These are phyloP conservation scores for Lentinula aciculospora DNA, from an alignment of 768 basidiomycete genomes.

Conservation along the genomic window DNA sequence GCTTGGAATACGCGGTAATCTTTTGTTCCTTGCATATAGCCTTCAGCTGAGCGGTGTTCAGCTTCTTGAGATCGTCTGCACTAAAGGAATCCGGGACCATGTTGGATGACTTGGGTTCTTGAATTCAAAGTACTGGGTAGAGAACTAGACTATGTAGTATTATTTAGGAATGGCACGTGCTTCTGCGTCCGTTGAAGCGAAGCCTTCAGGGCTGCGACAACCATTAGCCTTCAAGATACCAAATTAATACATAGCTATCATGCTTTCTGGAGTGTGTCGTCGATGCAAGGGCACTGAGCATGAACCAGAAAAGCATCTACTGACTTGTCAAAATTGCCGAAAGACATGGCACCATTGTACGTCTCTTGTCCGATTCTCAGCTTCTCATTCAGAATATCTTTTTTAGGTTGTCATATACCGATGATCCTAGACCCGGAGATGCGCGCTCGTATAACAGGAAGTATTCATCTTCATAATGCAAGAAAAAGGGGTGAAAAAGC, in stretches of 20 bases:
- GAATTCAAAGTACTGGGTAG: too few species aligned
- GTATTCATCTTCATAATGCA: neutral
- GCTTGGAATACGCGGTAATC: conserved; percentile 63
- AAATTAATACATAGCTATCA: too few species aligned
- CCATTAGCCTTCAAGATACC: neutral
- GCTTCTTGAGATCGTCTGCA: conserved; percentile 29
- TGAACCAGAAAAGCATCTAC: conserved; percentile 22
- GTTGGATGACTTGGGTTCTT: neutral
- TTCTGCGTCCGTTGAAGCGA: too few species aligned
- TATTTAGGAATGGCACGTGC: neutral
- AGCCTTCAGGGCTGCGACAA: too few species aligned
- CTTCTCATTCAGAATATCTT: neutral
- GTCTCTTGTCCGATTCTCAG: neutral
- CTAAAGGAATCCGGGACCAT: neutral
- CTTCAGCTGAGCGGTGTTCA: conserved; percentile 62
- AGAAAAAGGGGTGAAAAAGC: neutral
- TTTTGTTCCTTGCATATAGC: conserved; percentile 60
- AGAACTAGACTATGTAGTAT: too few species aligned
- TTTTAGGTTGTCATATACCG: neutral
- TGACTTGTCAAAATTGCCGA: conserved; percentile 25
- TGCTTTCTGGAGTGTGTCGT: conserved; percentile 12
- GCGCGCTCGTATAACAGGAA: neutral
- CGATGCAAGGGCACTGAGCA: conserved; percentile 20
- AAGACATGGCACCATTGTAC: conserved; percentile 30
- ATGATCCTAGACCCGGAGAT: neutral